phyloP scores from a whole-genome alignment of 495 filamentous ascomycete genomes.

The Penicillium alfredii region DNA sequence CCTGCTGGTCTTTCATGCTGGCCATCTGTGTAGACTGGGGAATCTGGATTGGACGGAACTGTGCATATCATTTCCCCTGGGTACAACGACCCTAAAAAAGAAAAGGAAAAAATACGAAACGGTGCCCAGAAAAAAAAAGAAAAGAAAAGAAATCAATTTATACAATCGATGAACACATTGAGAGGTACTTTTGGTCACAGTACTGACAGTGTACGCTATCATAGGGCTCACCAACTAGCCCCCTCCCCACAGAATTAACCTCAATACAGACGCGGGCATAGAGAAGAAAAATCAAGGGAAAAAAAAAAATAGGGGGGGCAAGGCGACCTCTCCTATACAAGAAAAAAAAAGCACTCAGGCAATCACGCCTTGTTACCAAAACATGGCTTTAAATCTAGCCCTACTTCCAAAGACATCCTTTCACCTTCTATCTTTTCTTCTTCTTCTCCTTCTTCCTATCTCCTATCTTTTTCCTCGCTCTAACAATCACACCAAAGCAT shows the following conservation, averaged over 20 bases:
- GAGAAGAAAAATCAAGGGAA: no score
- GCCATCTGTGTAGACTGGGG: constrained; percentile 2
- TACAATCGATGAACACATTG: no score
- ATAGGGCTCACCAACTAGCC: no score
- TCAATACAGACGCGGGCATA: no score
- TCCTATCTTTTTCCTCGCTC: no score
- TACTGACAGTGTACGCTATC: not conserved
- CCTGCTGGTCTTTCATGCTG: constrained; percentile 16
- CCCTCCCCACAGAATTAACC: not conserved
- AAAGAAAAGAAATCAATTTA: no score
- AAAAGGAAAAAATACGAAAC: constrained; percentile 4
- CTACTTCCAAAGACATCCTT: constrained; percentile 20
- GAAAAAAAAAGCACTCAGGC: constrained; percentile 7
- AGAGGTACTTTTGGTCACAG: not conserved
- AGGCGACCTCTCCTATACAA: constrained; percentile 4
- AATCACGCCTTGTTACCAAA: constrained; percentile 26
- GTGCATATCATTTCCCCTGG: constrained; percentile 28
- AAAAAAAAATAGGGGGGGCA: constrained; percentile 1
- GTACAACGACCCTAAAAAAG: constrained; percentile 8
- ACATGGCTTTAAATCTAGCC: constrained; percentile 27
- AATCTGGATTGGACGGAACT: constrained; percentile 21
- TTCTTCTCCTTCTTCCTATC: constrained; percentile 3
- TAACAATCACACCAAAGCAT: not conserved
- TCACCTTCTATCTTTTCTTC: constrained; percentile 8
- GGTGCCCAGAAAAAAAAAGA: not conserved